A percentile compares a stretch with the other conserved stretches of the same genome.
These are phyloP conservation scores for Irpex sp. DNA, from an alignment of 1,284 basidiomycete genomes.

Conservation along the genomic window DNA sequence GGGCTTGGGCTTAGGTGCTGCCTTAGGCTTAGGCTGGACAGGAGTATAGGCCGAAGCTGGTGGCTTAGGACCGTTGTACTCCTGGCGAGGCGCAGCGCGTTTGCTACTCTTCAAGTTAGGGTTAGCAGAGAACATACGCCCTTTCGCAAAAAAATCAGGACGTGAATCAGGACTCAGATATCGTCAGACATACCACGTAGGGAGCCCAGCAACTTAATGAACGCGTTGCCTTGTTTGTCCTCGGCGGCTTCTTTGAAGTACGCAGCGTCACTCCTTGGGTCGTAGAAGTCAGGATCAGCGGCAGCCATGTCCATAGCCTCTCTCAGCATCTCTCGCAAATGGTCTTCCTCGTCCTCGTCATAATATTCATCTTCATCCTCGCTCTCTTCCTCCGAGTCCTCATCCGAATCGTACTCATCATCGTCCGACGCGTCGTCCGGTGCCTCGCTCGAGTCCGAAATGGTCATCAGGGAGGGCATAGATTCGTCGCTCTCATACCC, in stretches of 20 bases:
- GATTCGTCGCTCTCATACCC: conserved; percentile 43
- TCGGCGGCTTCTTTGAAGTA: conserved; percentile 42
- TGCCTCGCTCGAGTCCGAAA: conserved; percentile 51
- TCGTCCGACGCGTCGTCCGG: conserved; percentile 26
- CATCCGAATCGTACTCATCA: conserved; percentile 34
- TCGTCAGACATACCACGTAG: conserved; percentile 50
- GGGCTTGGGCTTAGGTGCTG: conserved; percentile 10
- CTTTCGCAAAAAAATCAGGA: conserved; percentile 30
- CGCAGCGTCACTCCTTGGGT: conserved; percentile 35
- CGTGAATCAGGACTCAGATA: background rate
- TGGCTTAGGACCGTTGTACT: conserved; percentile 16
- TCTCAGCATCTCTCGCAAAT: conserved; percentile 52
- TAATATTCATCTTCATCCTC: conserved; percentile 45
- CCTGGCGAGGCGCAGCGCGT: conserved; percentile 26
- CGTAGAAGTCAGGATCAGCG: conserved; percentile 51
- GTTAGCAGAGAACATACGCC: conserved; percentile 66
- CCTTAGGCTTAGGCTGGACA: conserved; percentile 4
- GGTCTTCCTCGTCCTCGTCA: conserved; percentile 67
- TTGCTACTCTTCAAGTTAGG: conserved; percentile 48
- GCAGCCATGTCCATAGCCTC: conserved; percentile 70
- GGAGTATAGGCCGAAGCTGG: conserved; percentile 10
- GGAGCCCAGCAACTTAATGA: conserved; percentile 67
- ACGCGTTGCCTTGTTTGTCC: conserved; percentile 65
- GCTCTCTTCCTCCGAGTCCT: conserved; percentile 34
- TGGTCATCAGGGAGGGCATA: conserved; percentile 62